These are phyloP conservation scores for Isabelozyma gotoi DNA, from an alignment of 805 yeast genomes.

Conservation along the genomic window DNA sequence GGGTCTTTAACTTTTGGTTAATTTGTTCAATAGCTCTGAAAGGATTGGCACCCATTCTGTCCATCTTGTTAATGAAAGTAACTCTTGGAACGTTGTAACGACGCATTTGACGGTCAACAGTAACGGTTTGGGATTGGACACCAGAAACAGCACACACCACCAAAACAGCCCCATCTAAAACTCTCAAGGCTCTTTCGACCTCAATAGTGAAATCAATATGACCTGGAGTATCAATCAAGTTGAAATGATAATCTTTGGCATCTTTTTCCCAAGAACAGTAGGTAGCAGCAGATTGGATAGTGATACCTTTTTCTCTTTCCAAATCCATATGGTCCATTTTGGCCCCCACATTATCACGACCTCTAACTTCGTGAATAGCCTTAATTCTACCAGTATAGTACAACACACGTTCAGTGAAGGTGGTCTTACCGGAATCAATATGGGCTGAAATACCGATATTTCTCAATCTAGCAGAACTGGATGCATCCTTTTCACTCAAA, in stretches of 20 bases:
- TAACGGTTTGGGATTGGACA: slow-evolving; percentile 97
- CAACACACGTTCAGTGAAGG: slow-evolving; percentile 95
- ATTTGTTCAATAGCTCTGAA: slow-evolving; percentile 92
- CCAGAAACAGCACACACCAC: slow-evolving; percentile 99
- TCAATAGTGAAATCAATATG: slow-evolving; percentile 98
- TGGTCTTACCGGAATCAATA: slow-evolving; percentile 97
- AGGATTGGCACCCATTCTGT: slow-evolving; percentile 98
- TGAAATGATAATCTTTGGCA: slow-evolving; percentile 72
- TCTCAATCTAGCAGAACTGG: slow-evolving; percentile 62
- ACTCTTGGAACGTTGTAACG: slow-evolving; percentile 96
- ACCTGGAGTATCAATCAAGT: slow-evolving; percentile 97
- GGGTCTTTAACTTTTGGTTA: slow-evolving; percentile 79
- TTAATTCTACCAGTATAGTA: slow-evolving; percentile 96
- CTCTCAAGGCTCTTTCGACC: slow-evolving; percentile 98
- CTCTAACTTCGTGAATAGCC: slow-evolving; percentile 95
- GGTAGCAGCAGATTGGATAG: slow-evolving; percentile 98
- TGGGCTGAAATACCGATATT: slow-evolving; percentile 98
- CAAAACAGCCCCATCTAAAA: slow-evolving; percentile 95
- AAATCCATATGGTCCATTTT: slow-evolving; percentile 99
- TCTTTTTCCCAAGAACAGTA: slow-evolving; percentile 94
- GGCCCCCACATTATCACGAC: slow-evolving; percentile 97
- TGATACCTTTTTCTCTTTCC: slow-evolving; percentile 97
- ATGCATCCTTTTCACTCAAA: slow-evolving; percentile 52
- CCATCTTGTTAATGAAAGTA: slow-evolving; percentile 97
- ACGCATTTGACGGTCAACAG: slow-evolving; percentile 98